Base-by-base conservation (phyloP, 2,329 filamentous ascomycete species). In the Cryphonectria parasitica region DNA sequence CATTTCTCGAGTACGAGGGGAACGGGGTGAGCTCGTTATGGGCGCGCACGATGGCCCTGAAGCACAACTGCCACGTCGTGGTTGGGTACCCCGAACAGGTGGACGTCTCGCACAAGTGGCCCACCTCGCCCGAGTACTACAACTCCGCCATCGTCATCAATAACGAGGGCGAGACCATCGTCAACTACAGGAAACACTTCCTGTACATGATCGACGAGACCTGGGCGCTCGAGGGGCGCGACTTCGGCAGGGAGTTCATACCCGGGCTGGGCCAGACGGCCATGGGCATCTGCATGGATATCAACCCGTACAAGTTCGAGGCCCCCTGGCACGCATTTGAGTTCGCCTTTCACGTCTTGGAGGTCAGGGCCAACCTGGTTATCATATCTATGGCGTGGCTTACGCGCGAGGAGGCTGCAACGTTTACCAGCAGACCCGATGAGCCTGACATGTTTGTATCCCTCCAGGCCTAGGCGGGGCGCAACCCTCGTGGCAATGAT, bases 311-410 rank as follows among this genome's bases (percentile, higher is more conserved):
- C 72, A 84, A 80, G 64, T 86, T 87, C 66, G 82, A 86, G 72
- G 80, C 84, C 0, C 83, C 83, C 0, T 87, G 84, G 84, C 75
- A 78, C 58, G 80, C 80, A 0, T 86, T 83, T 72, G 85, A 87
- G 70, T 86, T 87, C 72, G 85, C 85, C 0, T 86, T 82, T 34
- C 88, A 92, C 60, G 82, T 90, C 7, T 77, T 93, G 0, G 80
- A 88, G 1, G 80, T 81, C 0, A 76, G 84, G 0, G 86, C 90
- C 0, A 88, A 89, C 19, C 73, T 95, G 0, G 89, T 93, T 1
- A 87, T 94, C 45, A 74, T 95, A 0, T 89, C 87, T 4, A 95
- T 95, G 92, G 92, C 93, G 0, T 95, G 92, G 92, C 82, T 92
- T 43, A 93, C 91, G 1, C 83, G 78, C 69, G 88, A 83, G 72